Percentiles rank a stretch among this genome's conserved stretches.
Conservation (phyloP, 208 protist species). For the Wallacemonas sp. region DNA sequence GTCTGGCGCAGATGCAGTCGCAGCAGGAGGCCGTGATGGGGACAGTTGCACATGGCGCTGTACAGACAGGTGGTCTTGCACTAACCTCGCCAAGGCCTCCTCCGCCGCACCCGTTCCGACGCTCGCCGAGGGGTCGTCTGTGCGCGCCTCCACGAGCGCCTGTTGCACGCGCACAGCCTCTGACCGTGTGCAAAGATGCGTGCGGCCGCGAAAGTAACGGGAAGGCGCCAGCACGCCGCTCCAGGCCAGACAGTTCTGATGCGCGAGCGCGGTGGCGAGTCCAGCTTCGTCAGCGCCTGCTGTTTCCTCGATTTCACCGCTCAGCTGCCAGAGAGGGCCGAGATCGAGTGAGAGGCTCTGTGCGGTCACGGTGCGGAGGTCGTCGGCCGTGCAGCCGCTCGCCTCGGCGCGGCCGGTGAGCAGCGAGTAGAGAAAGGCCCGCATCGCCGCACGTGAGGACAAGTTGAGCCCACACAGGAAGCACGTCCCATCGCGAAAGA, state of each 20-base stretch:
- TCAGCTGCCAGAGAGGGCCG: slow-evolving; percentile 65
- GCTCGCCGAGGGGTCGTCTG: no score
- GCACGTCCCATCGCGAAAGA: slow-evolving; percentile 37
- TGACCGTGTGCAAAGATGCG: not conserved
- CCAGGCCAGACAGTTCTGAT: slow-evolving; percentile 87
- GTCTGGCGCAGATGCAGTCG: no score
- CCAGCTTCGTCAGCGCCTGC: no score
- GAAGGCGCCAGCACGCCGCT: slow-evolving; percentile 37
- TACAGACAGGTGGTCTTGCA: no score
- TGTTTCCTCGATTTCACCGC: slow-evolving; percentile 1
- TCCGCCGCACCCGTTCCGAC: no score
- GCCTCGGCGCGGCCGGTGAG: slow-evolving; percentile 31
- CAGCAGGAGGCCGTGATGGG: no score
- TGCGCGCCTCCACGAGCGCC: not conserved
- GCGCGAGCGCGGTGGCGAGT: no score
- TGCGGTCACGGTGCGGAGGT: slow-evolving; percentile 56
- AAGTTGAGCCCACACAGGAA: slow-evolving; percentile 71
- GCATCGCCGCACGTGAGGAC: slow-evolving; percentile 39
- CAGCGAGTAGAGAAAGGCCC: slow-evolving; percentile 44
- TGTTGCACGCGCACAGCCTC: not conserved
- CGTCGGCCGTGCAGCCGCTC: slow-evolving; percentile 40
- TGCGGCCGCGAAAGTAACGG: not conserved
- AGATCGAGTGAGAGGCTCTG: slow-evolving; percentile 45
- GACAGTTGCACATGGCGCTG: no score
- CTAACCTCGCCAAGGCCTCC: no score